Base-by-base conservation (phyloP, 1,284 basidiomycete genomes). In the Coniferiporia sulphurascens region DNA sequence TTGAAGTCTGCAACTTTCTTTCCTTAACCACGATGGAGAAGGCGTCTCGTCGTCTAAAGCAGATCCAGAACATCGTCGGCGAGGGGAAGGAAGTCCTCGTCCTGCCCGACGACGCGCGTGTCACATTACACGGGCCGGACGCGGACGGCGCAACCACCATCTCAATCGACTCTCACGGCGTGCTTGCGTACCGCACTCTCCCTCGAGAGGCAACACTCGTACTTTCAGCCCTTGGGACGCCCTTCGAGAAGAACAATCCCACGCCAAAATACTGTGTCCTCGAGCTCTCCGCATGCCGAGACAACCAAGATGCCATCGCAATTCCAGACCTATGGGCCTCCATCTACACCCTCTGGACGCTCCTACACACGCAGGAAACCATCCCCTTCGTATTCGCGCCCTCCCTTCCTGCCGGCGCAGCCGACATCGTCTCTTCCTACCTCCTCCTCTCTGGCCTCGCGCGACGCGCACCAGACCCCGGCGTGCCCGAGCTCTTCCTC, bases 401-500 rank as follows among this genome's bases (percentile, higher is more conserved):
- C 10, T 57, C 59, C 44, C 17, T 57, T 2, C 38, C 48, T 10
- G 3, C 27, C 27, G 65, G 65, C 45, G 52, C 58, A 4, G 17
- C 57, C 27, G 65, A 65, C 32, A 58, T 67, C 45, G 54, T 27
- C 27, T 27, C 61, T 6, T 1, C 36, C 15, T 75, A 74, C 53
- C 53, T 68, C 48, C 58, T 73, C 52, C 52, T 63, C 50, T 64
- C 71, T 8, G 65, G 72, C 1, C 57, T 73, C 13, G 72, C 67
- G 35, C 58, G 69, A 21, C 34, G 48, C n/a, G 51, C 49, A n/a
- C 45, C 52, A 27, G 27, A 27, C 22, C 55, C 55, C 13, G 9
- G n/a, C 10, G 58, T 55, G 4, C 35, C 48, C 8, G 57, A 59
- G 51, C 48, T 77, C 50, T 78, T 79, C 66, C 70, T 83, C 53